A percentile compares a stretch with the other conserved stretches of the same genome.
Conservation (phyloP, 257 asterid genomes). For the Nicotiana knightiana region DNA sequence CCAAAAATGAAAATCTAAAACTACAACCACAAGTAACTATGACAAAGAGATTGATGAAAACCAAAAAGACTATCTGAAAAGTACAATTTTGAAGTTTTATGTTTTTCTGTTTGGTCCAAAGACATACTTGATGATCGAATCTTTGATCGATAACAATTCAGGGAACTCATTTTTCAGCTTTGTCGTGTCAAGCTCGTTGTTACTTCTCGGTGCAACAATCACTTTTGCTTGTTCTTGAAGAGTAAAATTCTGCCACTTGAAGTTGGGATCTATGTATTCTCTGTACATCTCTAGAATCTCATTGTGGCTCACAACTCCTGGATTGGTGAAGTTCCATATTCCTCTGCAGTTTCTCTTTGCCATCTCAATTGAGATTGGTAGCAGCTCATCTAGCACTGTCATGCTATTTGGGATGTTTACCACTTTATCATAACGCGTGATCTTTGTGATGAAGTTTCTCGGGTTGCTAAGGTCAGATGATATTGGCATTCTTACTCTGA, state of each 20-base stretch:
- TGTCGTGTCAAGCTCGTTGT: conserved; percentile 18
- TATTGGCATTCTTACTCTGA: conserved; percentile 35
- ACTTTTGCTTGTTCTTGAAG: conserved; percentile 24
- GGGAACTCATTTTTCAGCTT: conserved; percentile 19
- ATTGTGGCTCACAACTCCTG: conserved; percentile 5
- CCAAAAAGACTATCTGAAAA: neutral
- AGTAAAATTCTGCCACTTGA: conserved; percentile 16
- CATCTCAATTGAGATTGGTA: conserved; percentile 13
- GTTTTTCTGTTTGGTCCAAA: conserved; percentile 20
- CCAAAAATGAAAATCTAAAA: neutral
- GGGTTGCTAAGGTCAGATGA: conserved; percentile 30
- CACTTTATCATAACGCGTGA: conserved; percentile 24
- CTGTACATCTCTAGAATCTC: conserved; percentile 15
- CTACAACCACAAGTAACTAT: neutral
- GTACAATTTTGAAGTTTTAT: neutral
- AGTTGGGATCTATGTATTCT: conserved; percentile 9
- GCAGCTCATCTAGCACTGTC: conserved; percentile 16
- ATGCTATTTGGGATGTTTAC: conserved; percentile 25
- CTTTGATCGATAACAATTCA: conserved; percentile 4
- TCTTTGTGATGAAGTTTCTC: conserved; percentile 29
- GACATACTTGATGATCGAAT: conserved; percentile 21
- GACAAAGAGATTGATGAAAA: neutral
- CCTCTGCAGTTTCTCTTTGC: conserved; percentile 16
- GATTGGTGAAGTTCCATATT: conserved; percentile 18
- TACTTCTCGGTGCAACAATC: conserved; percentile 16